Conservation (phyloP, 768 basidiomycete genomes). For the Lactarius trivialis region DNA sequence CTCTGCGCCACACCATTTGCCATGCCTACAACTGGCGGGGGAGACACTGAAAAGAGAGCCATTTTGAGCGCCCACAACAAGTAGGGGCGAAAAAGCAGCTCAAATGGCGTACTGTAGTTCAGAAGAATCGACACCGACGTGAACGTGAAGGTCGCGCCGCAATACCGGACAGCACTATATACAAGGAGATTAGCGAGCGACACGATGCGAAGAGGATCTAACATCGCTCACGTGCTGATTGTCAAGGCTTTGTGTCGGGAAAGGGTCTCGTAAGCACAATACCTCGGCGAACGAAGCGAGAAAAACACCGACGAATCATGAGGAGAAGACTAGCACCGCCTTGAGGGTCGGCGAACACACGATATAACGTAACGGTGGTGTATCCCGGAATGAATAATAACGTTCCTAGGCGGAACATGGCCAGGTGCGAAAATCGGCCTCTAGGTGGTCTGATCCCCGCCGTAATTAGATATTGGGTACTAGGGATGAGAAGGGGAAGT, state of each 20-base stretch:
- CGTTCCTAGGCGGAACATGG: slow-evolving; percentile 88
- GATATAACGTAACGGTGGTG: slow-evolving; percentile 69
- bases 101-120: slow-evolving; percentile 59
- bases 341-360: slow-evolving; percentile 58
- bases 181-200: background rate
- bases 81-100: background rate
- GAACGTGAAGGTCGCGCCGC: slow-evolving; percentile 83
- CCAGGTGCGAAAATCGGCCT: slow-evolving; percentile 74
- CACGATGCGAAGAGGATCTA: background rate
- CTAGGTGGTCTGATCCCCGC: slow-evolving; percentile 56
- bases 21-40: slow-evolving; percentile 79
- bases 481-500: too few species aligned
- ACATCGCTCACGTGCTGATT: slow-evolving; percentile 65
- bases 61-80: slow-evolving; percentile 2
- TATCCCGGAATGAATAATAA: slow-evolving; percentile 87
- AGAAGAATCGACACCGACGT: slow-evolving; percentile 85
- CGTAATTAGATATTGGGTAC: background rate
- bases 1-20: slow-evolving; percentile 97
- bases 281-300: background rate
- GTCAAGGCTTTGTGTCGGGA: slow-evolving; percentile 46
- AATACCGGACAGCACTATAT: slow-evolving; percentile 75
- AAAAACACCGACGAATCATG: slow-evolving; percentile 59
- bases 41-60: slow-evolving; percentile 59
- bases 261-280: slow-evolving; percentile 14
- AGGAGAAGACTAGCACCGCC: slow-evolving; percentile 71